Conservation (phyloP, 768 basidiomycete genomes). For the Termitomyces titanicus region DNA sequence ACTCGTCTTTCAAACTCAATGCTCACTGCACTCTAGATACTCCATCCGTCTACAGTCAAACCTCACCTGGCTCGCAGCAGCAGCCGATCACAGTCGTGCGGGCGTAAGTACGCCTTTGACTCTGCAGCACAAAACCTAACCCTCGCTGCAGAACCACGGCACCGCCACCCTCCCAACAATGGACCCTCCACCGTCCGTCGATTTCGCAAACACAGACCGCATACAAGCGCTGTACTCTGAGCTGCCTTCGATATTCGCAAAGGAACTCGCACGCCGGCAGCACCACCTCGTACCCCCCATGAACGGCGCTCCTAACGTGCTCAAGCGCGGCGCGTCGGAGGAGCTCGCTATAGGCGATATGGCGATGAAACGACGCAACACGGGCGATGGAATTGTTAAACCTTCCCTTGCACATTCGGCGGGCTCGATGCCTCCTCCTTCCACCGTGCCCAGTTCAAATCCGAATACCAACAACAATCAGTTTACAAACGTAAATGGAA, state of each 20-base stretch:
- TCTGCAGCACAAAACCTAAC: neutral
- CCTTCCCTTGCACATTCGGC: neutral
- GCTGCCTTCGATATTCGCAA: conserved; percentile 58
- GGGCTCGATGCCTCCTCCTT: conserved; percentile 27
- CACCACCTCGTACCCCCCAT: conserved; percentile 14
- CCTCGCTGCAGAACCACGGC: conserved; percentile 22
- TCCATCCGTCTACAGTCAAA: conserved; percentile 62
- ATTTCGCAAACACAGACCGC: conserved; percentile 45
- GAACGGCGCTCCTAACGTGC: conserved; percentile 3
- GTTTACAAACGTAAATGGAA: conserved; percentile 11
- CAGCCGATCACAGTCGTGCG: conserved; percentile 53
- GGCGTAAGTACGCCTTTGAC: conserved; percentile 34
- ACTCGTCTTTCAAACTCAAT: too few relatives aligned
- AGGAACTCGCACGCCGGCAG: conserved; percentile 51
- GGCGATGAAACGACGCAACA: conserved; percentile 63
- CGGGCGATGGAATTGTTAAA: conserved; percentile 54
- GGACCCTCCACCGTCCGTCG: conserved; percentile 48
- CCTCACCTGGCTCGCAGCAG: conserved; percentile 65
- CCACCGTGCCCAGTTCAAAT: conserved; percentile 8
- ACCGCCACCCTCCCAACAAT: conserved; percentile 50
- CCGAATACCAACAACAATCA: conserved; percentile 8
- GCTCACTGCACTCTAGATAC: conserved; percentile 39
- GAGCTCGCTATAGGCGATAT: conserved; percentile 32
- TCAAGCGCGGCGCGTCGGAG: conserved; percentile 64
- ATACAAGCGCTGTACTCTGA: conserved; percentile 64